phyloP scores from a whole-genome alignment of 2,329 filamentous ascomycete species.

The Arachnomyces sp. region DNA sequence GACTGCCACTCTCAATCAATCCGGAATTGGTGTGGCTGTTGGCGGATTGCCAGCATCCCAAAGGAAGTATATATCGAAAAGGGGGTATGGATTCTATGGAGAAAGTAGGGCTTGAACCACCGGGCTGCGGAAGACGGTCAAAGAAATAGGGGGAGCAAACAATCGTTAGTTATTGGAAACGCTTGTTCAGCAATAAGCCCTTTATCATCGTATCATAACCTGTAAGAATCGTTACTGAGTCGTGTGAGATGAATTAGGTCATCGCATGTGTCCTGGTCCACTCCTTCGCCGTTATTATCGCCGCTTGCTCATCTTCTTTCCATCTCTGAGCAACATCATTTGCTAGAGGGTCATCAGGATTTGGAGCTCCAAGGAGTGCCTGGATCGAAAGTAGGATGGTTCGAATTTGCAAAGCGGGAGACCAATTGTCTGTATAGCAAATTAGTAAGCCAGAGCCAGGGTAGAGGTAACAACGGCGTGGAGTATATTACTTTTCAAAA shows the following conservation, averaged over 20 bases:
- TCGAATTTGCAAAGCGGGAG: conserved; percentile 90
- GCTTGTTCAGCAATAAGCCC: no score
- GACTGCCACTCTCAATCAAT: no score
- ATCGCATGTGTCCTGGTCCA: conserved; percentile 82
- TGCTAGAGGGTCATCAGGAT: conserved; percentile 95
- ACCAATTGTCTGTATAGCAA: conserved; percentile 76
- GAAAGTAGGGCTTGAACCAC: no score
- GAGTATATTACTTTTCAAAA: conserved; percentile 71
- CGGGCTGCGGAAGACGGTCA: no score
- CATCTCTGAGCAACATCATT: conserved; percentile 96
- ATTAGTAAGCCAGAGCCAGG: conserved; percentile 4
- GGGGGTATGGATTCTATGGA: no score
- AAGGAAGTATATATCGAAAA: no score
- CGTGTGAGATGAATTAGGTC: conserved; percentile 27
- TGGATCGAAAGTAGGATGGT: conserved; percentile 99
- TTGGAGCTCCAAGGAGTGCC: conserved; percentile 87
- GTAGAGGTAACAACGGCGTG: conserved; percentile 4
- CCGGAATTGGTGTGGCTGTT: no score
- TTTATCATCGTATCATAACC: no score
- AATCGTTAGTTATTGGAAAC: no score
- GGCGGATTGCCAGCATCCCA: no score
- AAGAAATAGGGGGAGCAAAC: no score
- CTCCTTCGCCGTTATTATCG: conserved; percentile 83
- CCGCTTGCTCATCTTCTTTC: conserved; percentile 91
- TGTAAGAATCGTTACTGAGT: neutral